phyloP scores from a whole-genome alignment of 176 grass and related monocot genomes.

The sorghum (Sorghum bicolor) region Sorghum_bicolor_NCBIv3 NC_012870.2:36291501-36292000 shows the following conservation, averaged over 20 bases:
- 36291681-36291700: constrained; percentile 40
- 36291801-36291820: background rate
- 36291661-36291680: constrained; percentile 42
- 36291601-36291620: constrained; percentile 93
- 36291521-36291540: constrained; percentile 30
- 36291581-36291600: constrained; percentile 78
- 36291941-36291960: background rate
- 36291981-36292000: background rate
- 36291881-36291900: background rate
- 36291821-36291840: background rate
- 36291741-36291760: constrained; percentile 13
- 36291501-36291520: constrained; percentile 31
- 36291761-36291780: background rate
- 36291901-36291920: background rate
- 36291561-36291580: constrained; percentile 5
- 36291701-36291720: constrained; percentile 31
- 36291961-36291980: background rate
- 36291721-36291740: constrained; percentile 42
- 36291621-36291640: constrained; percentile 93
- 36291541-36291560: background rate
- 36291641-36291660: constrained; percentile 65
- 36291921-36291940: background rate
- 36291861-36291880: background rate
- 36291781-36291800: background rate
- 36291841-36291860: background rate